A percentile compares a stretch with the other conserved stretches of the same genome.
Conservation (phyloP, 2,329 filamentous ascomycete genomes). For the Lecanicillium sp. region DNA sequence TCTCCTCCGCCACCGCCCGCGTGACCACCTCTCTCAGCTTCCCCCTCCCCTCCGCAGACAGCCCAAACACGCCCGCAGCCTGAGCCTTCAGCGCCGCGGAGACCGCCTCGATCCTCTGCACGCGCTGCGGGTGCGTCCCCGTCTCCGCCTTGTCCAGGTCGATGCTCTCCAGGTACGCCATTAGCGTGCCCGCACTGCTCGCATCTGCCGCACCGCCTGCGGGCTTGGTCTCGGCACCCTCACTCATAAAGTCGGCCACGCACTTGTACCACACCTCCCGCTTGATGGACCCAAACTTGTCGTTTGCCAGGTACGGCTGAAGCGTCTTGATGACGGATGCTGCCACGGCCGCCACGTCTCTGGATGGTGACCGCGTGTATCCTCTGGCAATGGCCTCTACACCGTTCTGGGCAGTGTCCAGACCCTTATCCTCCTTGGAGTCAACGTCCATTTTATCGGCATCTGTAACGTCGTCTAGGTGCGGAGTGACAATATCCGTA, state of each 20-base stretch:
- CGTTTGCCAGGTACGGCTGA: conserved; percentile 33
- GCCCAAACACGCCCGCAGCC: conserved; percentile 37
- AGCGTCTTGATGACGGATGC: conserved; percentile 34
- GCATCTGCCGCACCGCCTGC: conserved; percentile 19
- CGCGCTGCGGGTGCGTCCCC: conserved; percentile 47
- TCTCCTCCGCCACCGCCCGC: conserved; percentile 33
- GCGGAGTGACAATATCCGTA: conserved; percentile 54
- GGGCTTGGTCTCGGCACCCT: conserved; percentile 25
- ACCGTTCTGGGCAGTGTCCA: conserved; percentile 41
- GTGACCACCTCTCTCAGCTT: conserved; percentile 29
- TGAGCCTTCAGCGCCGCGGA: conserved; percentile 36
- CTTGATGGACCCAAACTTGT: conserved; percentile 37
- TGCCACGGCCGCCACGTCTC: conserved; percentile 32
- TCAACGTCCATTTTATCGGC: conserved; percentile 67
- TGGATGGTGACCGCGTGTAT: conserved; percentile 38
- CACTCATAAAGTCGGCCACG: conserved; percentile 41
- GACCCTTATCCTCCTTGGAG: conserved; percentile 39
- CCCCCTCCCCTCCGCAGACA: conserved; percentile 19
- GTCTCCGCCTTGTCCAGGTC: conserved; percentile 40
- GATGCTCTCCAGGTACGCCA: conserved; percentile 41
- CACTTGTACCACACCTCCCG: conserved; percentile 48
- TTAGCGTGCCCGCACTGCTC: conserved; percentile 18
- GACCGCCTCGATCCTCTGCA: conserved; percentile 41
- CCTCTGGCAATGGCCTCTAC: conserved; percentile 45
- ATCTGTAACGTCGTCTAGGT: conserved; percentile 52